Evolutionary conservation across 2,329 filamentous ascomycete species (phyloP).

Genomic region (Tothia fuscella): DNA sequence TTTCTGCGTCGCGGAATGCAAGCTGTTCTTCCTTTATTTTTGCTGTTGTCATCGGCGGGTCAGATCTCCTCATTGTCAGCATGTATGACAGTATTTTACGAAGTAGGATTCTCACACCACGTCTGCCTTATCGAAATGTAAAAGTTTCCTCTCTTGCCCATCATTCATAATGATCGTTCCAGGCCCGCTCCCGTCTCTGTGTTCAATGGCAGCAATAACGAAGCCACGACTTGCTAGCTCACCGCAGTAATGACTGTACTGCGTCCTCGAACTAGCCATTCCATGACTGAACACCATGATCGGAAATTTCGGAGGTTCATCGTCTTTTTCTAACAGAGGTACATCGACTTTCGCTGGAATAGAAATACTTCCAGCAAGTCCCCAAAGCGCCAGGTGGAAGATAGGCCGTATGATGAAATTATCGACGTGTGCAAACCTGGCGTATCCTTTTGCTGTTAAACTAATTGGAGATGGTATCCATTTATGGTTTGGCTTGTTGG

Average conservation of each 20-base stretch:
- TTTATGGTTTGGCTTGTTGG: slow-evolving; percentile 2
- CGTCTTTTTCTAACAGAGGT: slow-evolving; percentile 10
- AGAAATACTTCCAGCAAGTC: slow-evolving; percentile 3
- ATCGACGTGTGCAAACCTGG: slow-evolving; percentile 29
- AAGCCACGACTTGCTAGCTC: slow-evolving; percentile 71
- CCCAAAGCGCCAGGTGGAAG: slow-evolving; percentile 5
- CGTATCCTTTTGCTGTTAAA: slow-evolving; percentile 7
- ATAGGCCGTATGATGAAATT: slow-evolving; percentile 6
- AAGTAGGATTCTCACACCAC: too few species aligned
- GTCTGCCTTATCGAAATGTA: slow-evolving; percentile 25
- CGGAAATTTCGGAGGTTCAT: slow-evolving; percentile 50
- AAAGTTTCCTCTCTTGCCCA: slow-evolving; percentile 20
- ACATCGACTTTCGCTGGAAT: slow-evolving; percentile 10
- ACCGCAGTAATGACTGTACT: slow-evolving; percentile 69
- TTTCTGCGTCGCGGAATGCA: slow-evolving; percentile 6
- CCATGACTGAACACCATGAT: slow-evolving; percentile 81
- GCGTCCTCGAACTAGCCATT: slow-evolving; percentile 66
- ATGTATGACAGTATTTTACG: slow-evolving; percentile 33
- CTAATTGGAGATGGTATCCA: slow-evolving; percentile 18
- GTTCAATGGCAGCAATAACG: slow-evolving; percentile 70
- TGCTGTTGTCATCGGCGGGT: slow-evolving; percentile 1
- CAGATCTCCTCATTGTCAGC: too few species aligned
- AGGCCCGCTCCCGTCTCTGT: slow-evolving; percentile 69
- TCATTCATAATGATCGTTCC: slow-evolving; percentile 56
- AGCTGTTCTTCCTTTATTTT: slow-evolving; percentile 7